Evolutionary conservation across 1,284 basidiomycete genomes (phyloP), one percentile per base, ranked within the genome.

Genomic region (Xanthoconium separans): DNA sequence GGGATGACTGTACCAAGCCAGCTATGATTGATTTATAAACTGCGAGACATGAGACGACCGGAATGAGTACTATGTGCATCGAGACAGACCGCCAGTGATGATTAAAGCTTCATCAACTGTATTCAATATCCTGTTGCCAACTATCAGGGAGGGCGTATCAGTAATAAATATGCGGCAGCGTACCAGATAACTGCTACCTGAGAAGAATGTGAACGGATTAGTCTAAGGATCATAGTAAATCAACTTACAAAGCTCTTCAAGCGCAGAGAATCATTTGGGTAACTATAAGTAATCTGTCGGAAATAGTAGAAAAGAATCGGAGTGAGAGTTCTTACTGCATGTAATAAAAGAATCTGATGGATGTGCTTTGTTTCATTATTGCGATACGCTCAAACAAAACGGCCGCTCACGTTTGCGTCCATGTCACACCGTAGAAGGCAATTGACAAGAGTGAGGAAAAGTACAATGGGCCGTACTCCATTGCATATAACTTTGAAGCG

Each of bases 191-290:
- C 39, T 18, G 39, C 11, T 15, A 59, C 57, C 59, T 59, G 33
- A 1, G 3, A 44, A 42, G 9, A 10, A 42, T 2, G 6, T 12
- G 29, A 46, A 12, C 40, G 24, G 1, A 42, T 18, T 15, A 46
- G 2, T 0, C 8, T 9, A 4, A 2, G 18, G 9, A 34, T 5
- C 6, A n/a, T n/a, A 0, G 7, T 0, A n/a, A 24, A 2, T n/a
- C 16, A 29, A 50, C 58, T 58, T 4, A 61, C 59, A 31, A 54
- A 18, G n/a, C 9, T 45, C 40, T 58, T 58, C 24, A 16, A n/a
- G 5, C 13, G 37, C 8, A 41, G 30, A 1, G 44, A 43, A 10
- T 51, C 50, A 1, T 34, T 29, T 8, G 12, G 20, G 15, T 47
- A 51, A 18, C 50, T 51, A 16, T 9, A 24, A 12, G 9, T 15